These are phyloP conservation scores for Tricholoma terreum DNA, from an alignment of 768 basidiomycete species.

Conservation along the genomic window DNA sequence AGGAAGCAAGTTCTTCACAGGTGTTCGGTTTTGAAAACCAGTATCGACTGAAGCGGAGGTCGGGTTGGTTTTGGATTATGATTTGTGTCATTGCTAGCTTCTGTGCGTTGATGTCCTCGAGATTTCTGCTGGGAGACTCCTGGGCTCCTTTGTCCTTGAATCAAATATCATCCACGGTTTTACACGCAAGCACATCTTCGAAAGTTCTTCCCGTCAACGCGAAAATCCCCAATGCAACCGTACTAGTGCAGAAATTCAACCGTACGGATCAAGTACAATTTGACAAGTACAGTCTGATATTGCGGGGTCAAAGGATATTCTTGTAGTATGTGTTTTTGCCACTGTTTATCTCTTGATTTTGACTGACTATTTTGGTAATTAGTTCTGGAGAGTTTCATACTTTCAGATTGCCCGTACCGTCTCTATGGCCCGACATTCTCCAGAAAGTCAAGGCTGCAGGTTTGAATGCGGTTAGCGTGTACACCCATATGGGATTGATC, in stretches of 20 bases:
- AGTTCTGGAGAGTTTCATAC: constrained; percentile 87
- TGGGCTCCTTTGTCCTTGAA: constrained; percentile 11
- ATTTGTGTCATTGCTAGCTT: constrained; percentile 23
- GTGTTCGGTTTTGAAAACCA: neutral
- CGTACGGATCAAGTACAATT: constrained; percentile 42
- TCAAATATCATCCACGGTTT: constrained; percentile 8
- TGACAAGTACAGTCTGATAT: constrained; percentile 69
- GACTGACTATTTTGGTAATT: neutral
- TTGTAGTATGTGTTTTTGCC: constrained; percentile 51
- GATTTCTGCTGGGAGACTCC: constrained; percentile 4
- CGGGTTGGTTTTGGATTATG: constrained; percentile 25
- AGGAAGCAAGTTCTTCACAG: neutral
- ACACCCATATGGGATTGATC: constrained; percentile 75
- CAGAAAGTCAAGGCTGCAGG: constrained; percentile 82
- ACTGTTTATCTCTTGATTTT: neutral
- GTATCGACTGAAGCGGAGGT: constrained; percentile 17
- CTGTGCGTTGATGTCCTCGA: constrained; percentile 23
- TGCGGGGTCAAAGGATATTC: constrained; percentile 70
- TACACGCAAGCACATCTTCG: neutral
- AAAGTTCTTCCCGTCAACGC: constrained; percentile 4
- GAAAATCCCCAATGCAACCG: neutral
- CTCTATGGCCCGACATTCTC: constrained; percentile 78
- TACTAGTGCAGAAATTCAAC: constrained; percentile 6
- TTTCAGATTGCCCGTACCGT: constrained; percentile 76
- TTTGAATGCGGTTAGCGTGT: constrained; percentile 74